Evolutionary conservation across 371 early-diverging fungal species (phyloP).

Genomic region (Neoconidiobolus thromboides): DNA sequence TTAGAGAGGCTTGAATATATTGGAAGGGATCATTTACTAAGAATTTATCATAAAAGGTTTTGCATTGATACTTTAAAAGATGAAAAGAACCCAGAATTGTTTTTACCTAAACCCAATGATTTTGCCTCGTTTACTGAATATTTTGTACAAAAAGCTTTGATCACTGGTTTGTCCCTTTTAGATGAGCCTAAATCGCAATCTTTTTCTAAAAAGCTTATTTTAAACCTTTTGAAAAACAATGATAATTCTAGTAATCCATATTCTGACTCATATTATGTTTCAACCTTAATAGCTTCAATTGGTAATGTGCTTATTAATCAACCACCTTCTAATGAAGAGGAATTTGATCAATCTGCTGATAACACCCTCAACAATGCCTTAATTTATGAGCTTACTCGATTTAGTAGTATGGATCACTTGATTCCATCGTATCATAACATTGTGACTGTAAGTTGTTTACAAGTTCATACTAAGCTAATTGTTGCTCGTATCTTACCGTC

Average conservation of each 20-base stretch:
- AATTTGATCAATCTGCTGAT: slow-evolving; percentile 6
- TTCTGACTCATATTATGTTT: slow-evolving; percentile 63
- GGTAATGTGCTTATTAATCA: slow-evolving; percentile 23
- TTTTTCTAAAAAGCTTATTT: slow-evolving; percentile 24
- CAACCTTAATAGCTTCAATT: slow-evolving; percentile 45
- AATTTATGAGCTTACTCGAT: slow-evolving; percentile 56
- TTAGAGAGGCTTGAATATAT: slow-evolving; percentile 33
- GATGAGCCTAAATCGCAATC: slow-evolving; percentile 39
- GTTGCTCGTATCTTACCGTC: slow-evolving; percentile 36
- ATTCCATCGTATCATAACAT: slow-evolving; percentile 73
- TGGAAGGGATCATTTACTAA: slow-evolving; percentile 51
- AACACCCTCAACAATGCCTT: slow-evolving; percentile 12
- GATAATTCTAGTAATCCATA: slow-evolving; percentile 79
- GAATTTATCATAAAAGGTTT: slow-evolving; percentile 53
- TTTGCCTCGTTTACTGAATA: slow-evolving; percentile 71
- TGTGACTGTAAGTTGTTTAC: slow-evolving; percentile 54
- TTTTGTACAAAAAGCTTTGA: slow-evolving; percentile 67
- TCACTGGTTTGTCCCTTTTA: slow-evolving; percentile 26
- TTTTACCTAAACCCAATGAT: slow-evolving; percentile 67
- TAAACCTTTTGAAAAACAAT: slow-evolving; percentile 64
- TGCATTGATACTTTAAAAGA: slow-evolving; percentile 20
- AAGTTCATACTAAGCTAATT: slow-evolving; percentile 17
- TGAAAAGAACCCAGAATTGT: slow-evolving; percentile 5
- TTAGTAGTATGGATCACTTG: slow-evolving; percentile 54
- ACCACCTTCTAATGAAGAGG: too few relatives aligned